A percentile compares a stretch with the other conserved stretches of the same genome.
Conservation (phyloP, 2,329 filamentous ascomycete genomes). For the Didymella arachidicola region DNA sequence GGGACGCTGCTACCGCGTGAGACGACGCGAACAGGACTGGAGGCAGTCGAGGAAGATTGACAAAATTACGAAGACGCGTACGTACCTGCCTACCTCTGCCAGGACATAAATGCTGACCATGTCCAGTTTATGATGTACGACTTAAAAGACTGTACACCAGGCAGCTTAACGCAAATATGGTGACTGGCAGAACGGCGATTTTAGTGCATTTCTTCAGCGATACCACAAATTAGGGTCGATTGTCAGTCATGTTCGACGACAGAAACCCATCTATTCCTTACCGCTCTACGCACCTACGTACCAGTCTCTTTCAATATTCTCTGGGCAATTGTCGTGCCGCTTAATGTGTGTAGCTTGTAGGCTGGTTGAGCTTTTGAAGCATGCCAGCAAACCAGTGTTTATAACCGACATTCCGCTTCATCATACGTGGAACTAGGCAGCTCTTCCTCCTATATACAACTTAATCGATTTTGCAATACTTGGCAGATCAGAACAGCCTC, state of each 20-base stretch:
- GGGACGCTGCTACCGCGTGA: slow-evolving; percentile 31
- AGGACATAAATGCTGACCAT: background rate
- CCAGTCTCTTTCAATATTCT: background rate
- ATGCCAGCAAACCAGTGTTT: too few species aligned
- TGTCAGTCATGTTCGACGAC: background rate
- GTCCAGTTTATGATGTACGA: slow-evolving; percentile 2
- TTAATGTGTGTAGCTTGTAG: too few species aligned
- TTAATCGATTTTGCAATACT: background rate
- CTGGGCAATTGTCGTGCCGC: too few species aligned
- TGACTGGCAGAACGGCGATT: background rate
- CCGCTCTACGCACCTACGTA: background rate
- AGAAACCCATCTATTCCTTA: background rate
- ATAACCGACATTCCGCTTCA: too few species aligned
- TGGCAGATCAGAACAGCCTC: background rate
- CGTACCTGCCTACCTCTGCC: background rate
- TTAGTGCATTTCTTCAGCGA: background rate
- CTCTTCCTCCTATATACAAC: background rate
- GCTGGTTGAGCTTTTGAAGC: too few species aligned
- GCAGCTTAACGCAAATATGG: background rate
- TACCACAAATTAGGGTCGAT: background rate
- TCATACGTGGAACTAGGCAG: background rate
- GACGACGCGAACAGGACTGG: background rate
- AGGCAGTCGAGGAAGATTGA: background rate
- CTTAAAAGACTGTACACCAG: background rate
- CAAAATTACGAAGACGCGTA: background rate